A percentile compares a stretch with the other conserved stretches of the same genome.
Conservation (phyloP, 1,139 yeast species). For the Yamadazyma friedrichii region DNA sequence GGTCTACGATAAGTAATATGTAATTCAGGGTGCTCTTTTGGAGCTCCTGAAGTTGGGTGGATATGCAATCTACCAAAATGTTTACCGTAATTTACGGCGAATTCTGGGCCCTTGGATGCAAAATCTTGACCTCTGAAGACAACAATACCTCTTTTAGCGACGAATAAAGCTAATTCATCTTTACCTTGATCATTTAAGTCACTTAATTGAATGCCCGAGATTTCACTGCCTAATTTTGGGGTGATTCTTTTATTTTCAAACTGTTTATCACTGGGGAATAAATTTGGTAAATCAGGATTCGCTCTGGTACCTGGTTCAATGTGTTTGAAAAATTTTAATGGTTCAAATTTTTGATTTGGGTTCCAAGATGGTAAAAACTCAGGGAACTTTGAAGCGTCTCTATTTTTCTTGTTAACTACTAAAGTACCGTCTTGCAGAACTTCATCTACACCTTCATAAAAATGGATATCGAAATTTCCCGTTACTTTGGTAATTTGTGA, state of each 20-base stretch:
- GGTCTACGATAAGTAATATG: constrained; percentile 60
- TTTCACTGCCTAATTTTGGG: constrained; percentile 66
- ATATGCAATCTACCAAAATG: constrained; percentile 70
- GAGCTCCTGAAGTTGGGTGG: constrained; percentile 73
- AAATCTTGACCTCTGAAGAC: constrained; percentile 65
- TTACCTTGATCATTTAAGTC: constrained; percentile 47
- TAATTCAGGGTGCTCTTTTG: constrained; percentile 53
- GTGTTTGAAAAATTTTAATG: constrained; percentile 48
- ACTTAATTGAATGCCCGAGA: constrained; percentile 56
- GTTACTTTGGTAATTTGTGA: neutral
- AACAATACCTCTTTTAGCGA: constrained; percentile 64
- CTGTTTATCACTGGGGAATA: constrained; percentile 33
- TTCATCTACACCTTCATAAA: constrained; percentile 38
- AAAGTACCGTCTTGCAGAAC: constrained; percentile 38
- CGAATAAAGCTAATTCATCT: constrained; percentile 61
- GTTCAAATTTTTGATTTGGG: constrained; percentile 39
- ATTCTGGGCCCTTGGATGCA: constrained; percentile 52
- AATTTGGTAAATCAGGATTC: constrained; percentile 48
- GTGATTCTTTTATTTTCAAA: constrained; percentile 36
- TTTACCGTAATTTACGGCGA: constrained; percentile 51
- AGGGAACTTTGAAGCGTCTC: constrained; percentile 29
- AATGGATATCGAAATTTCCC: constrained; percentile 44
- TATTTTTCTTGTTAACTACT: constrained; percentile 26
- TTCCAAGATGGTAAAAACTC: constrained; percentile 54
- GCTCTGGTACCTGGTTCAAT: constrained; percentile 56